phyloP scores from a whole-genome alignment of 257 asterid genomes.

The Rauvolfia tetraphylla region DNA sequence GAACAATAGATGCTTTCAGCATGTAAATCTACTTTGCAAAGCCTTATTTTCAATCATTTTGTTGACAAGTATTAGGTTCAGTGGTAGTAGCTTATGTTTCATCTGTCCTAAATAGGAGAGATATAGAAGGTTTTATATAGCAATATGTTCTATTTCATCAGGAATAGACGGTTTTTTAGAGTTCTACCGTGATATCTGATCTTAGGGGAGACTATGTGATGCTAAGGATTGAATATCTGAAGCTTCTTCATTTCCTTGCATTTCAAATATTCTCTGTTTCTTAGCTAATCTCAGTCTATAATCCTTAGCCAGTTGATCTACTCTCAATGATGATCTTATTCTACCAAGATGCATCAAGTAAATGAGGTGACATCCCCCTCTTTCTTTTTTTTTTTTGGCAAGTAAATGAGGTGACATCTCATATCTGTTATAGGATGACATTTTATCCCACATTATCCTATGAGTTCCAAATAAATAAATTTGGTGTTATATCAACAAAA shows the following conservation, averaged over 20 bases:
- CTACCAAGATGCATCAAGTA: background rate
- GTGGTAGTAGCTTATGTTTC: no score
- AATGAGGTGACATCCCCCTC: no score
- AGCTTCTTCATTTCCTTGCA: background rate
- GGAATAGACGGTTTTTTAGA: background rate
- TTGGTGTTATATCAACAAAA: background rate
- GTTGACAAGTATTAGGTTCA: no score
- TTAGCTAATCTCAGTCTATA: background rate
- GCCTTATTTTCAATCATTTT: no score
- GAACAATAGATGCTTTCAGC: background rate
- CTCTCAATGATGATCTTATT: background rate
- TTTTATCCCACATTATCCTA: background rate
- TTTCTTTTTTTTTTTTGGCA: no score
- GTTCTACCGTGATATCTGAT: no score
- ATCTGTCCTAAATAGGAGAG: background rate
- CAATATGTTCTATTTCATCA: background rate
- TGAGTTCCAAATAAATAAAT: background rate
- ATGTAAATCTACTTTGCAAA: no score
- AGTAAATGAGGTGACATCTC: background rate
- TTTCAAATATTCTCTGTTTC: background rate
- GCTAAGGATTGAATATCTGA: background rate
- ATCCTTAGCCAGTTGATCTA: no score
- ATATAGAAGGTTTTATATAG: background rate
- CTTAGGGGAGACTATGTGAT: background rate
- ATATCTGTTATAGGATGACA: background rate